Conservation (phyloP, 164 flowering plant species). For the Piper longum region DNA sequence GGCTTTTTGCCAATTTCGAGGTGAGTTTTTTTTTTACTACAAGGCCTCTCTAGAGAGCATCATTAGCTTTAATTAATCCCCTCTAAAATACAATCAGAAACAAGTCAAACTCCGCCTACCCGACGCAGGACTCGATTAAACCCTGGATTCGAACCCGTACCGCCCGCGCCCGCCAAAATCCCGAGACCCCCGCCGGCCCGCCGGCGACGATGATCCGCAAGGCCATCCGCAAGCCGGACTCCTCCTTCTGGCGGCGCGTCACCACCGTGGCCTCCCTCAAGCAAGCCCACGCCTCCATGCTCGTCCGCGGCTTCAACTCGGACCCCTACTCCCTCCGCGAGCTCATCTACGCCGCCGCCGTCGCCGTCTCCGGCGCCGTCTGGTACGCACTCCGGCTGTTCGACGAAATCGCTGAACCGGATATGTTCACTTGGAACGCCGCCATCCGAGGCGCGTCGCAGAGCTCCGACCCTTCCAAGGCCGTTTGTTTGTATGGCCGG, state of each 20-base stretch:
- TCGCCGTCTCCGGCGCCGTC: conserved; percentile 28
- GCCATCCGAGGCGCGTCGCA: conserved; percentile 62
- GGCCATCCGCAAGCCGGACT: not conserved
- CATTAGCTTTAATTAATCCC: no score
- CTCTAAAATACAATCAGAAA: no score
- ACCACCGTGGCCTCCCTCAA: conserved; percentile 30
- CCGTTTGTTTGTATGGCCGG: conserved; percentile 33
- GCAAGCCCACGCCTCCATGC: conserved; percentile 47
- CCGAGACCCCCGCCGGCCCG: not conserved
- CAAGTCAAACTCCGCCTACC: no score
- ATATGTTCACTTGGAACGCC: conserved; percentile 64
- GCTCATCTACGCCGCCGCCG: conserved; percentile 34
- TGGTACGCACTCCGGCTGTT: conserved; percentile 55
- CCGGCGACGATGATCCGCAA: conserved; percentile 1
- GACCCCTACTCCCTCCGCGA: conserved; percentile 37
- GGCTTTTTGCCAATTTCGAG: no score
- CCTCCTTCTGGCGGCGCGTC: conserved; percentile 34
- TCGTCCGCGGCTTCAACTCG: conserved; percentile 48
- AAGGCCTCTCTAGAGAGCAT: no score
- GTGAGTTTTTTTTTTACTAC: no score
- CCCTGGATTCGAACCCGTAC: no score
- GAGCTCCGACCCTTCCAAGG: conserved; percentile 31
- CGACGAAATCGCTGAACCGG: conserved; percentile 45
- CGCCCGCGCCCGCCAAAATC: no score
- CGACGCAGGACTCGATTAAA: no score